Conservation (phyloP, 1,284 basidiomycete genomes). For the Agaricales sp. region DNA sequence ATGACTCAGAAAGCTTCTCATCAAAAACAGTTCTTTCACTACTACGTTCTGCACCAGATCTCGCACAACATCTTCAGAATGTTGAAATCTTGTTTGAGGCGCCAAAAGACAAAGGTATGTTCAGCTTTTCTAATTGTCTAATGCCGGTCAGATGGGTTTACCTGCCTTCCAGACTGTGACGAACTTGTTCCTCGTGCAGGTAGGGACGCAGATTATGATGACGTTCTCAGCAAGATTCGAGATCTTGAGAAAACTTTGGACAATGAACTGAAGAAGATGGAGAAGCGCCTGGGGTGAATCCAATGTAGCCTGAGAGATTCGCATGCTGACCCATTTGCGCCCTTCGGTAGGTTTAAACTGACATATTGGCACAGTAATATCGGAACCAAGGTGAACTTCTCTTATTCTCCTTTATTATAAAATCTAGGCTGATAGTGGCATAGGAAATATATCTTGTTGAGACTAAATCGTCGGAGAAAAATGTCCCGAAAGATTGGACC, state of each 20-base stretch:
- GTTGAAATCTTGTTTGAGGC: constrained; percentile 66
- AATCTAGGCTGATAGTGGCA: constrained; percentile 5
- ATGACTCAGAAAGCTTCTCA: constrained; percentile 62
- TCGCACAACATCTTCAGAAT: constrained; percentile 59
- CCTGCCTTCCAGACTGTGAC: constrained; percentile 39
- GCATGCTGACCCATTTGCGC: constrained; percentile 5
- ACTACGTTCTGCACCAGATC: constrained; percentile 73
- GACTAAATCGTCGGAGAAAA: constrained; percentile 45
- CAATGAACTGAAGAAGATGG: constrained; percentile 47
- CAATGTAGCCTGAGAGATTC: constrained; percentile 6
- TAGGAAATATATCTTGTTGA: constrained; percentile 87
- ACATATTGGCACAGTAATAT: constrained; percentile 78
- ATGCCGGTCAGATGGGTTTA: too few species aligned
- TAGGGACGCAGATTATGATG: constrained; percentile 80
- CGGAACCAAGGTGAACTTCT: constrained; percentile 58
- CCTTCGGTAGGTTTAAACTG: constrained; percentile 34
- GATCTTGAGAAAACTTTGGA: constrained; percentile 66
- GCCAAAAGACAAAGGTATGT: constrained; percentile 46
- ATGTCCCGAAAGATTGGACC: constrained; percentile 76
- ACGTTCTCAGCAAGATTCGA: constrained; percentile 58
- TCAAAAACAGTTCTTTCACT: constrained; percentile 69
- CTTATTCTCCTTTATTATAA: background rate
- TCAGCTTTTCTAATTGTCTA: background rate
- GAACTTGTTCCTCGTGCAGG: constrained; percentile 69
- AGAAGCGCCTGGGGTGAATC: constrained; percentile 47